Evolutionary conservation across 306 rosid species (phyloP), one percentile per base, ranked within the genome.

Genomic region (Acacia acuminata): DNA sequence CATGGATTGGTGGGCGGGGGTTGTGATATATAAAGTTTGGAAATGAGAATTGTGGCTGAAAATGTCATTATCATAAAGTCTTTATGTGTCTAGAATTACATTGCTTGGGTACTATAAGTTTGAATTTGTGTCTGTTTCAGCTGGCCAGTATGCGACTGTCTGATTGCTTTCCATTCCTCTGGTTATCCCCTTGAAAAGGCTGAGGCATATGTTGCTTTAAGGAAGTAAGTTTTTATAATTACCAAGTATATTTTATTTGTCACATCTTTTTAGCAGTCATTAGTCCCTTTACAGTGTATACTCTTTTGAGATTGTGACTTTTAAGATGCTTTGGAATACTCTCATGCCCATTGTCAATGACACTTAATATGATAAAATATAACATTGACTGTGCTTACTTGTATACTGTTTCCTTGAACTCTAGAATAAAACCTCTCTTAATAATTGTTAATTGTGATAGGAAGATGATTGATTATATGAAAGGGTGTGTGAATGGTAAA

Each of bases 61-160:
- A 71, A 44, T 69, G 32, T 71, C 43, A 61, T 36, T 51, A 12
- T 12, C 9, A 4, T 50, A 16, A 47, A 65, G 12, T 30, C 42
- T 47, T 1, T 22, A 25, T 53, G 16, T 43, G 43, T 43, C 56
- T 43, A 24, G 51, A 19, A 38, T 40, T 15, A 9, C 24, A 13
- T 3, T 71, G 42, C 9, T 38, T 43, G 78, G 25, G 75, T 70
- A 73, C 38, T 85, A 15, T 85, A 53, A 75, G 55, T 64, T 80
- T 68, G 75, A 67, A 17, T 44, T 16, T 78, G 44, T 72, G 80
- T 73, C 81, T 83, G n/a, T 90, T 86, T 89, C 97, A 96, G 99
- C 82, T 96, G 99, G 99, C 98, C 98, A 58, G 47, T 88, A 81
- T 96, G 97, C 81, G 98, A 96, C 79, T 92, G 99, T 89, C 89